Conservation (phyloP, 2,329 filamentous ascomycete genomes). For the Epichloe uncinata region DNA sequence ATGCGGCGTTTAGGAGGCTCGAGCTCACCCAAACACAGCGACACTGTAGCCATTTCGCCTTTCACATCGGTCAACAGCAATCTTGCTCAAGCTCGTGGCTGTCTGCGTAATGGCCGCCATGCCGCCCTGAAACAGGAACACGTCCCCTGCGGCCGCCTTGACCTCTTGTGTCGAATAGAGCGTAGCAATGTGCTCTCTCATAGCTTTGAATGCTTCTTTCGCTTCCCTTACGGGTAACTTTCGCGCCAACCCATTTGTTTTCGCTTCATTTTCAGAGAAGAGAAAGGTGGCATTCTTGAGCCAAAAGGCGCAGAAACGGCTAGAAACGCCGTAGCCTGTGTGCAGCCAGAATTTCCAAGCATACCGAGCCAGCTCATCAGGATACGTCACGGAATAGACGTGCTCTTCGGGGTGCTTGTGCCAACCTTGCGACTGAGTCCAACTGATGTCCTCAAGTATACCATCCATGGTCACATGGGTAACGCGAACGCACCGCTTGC, state of each 20-base stretch:
- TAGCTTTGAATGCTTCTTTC: neutral
- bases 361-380: neutral
- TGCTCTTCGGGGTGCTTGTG: neutral
- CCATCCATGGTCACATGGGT: neutral
- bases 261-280: neutral
- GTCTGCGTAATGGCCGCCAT: neutral
- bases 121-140: neutral
- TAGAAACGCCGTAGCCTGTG: neutral
- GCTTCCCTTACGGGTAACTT: neutral
- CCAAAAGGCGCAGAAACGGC: neutral
- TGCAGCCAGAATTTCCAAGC: neutral
- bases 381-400: neutral
- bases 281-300: neutral
- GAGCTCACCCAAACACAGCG: neutral
- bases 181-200: neutral
- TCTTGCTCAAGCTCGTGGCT: neutral
- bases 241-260: neutral
- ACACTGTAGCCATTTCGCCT: neutral
- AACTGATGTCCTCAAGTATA: neutral
- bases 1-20: neutral
- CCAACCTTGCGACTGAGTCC: neutral
- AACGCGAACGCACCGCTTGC: neutral
- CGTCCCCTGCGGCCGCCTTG: neutral
- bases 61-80: neutral
- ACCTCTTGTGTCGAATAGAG: neutral